These are phyloP conservation scores for Phytophthora quininea DNA, from an alignment of 352 stramenopile genomes.

Conservation along the genomic window DNA sequence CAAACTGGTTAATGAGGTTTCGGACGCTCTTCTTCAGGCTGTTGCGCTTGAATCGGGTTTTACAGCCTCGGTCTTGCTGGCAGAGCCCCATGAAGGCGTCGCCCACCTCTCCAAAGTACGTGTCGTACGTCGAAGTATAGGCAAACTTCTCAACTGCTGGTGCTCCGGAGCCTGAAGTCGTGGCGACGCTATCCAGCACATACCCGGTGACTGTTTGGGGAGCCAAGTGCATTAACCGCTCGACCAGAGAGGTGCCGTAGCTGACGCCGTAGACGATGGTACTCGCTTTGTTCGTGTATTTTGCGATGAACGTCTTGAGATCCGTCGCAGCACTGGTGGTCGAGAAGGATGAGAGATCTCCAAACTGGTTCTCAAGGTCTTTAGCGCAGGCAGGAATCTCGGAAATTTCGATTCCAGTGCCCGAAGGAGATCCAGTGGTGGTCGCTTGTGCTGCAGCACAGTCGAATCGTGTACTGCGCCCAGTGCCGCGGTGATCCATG, in stretches of 20 bases:
- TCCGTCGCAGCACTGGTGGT: conserved; percentile 52
- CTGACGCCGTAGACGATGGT: conserved; percentile 53
- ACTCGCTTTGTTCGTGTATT: conserved; percentile 22
- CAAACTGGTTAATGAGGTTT: conserved; percentile 29
- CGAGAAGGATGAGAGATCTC: conserved; percentile 50
- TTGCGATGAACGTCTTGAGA: conserved; percentile 39
- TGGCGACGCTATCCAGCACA: conserved; percentile 47
- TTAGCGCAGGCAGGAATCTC: conserved; percentile 46
- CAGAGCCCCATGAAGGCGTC: conserved; percentile 41
- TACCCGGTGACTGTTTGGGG: conserved; percentile 49
- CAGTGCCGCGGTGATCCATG: conserved; percentile 58
- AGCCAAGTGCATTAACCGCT: conserved; percentile 56
- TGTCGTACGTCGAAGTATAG: conserved; percentile 50
- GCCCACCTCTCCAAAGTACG: conserved; percentile 41
- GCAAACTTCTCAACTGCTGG: conserved; percentile 24
- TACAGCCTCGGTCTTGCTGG: conserved; percentile 24
- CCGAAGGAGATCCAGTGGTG: conserved; percentile 39
- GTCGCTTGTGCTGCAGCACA: conserved; percentile 47
- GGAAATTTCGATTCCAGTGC: conserved; percentile 21
- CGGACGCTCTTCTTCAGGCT: conserved; percentile 26
- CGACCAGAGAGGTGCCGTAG: conserved; percentile 53
- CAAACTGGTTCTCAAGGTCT: conserved; percentile 47
- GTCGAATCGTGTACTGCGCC: conserved; percentile 45
- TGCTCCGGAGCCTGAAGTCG: conserved; percentile 34
- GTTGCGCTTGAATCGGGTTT: conserved; percentile 15